Evolutionary conservation across 805 yeast species (phyloP), one percentile per base, ranked within the genome.

Genomic region (Starmerella gropengiesseri): DNA sequence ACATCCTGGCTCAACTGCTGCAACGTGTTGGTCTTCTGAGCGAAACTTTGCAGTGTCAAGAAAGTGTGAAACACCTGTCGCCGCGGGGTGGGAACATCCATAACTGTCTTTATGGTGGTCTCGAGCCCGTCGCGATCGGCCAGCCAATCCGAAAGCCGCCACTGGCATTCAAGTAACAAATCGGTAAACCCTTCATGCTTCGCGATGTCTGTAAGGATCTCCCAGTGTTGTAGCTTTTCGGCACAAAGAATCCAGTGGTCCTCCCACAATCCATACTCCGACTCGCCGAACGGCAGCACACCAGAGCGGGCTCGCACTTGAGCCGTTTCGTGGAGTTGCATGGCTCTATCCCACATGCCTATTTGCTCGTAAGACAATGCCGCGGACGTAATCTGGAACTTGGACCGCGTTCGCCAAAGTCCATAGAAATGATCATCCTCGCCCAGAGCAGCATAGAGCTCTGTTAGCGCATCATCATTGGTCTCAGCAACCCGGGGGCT

Each of bases 61-160:
- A 91, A 91, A 0, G 98, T 86, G 60, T 91, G 96, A 59, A 89
- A 89, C 44, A 85, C 80, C 62, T 91, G 96, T 49, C 98, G 73
- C 52, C 99, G 73, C 1, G 98, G 97, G 0, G 98, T 93, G 4
- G 98, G 97, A 20, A 87, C 95, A 62, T 91, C 98, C 95, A 91
- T 86, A 5, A 91, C 94, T 32, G 93, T 82, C 61, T 86, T 84
- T 20, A 91, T 94, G 1, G 94, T 81, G 56, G 84, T 95, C 57
- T 87, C 96, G 29, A 91, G 66, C 0, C 97, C 91, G 51, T 89
- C 97, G 50, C 87, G 73, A 56, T 93, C 98, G 7, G 93, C 78
- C 47, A 79, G 80, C 98, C 98, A 91, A 57, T 91, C 97, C 7
- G 98, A 96, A 30, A 91, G 94, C 56, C 99, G 72, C 99, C 99